Base-by-base conservation (phyloP, 768 basidiomycete genomes). In the Mycena indigotica region DNA sequence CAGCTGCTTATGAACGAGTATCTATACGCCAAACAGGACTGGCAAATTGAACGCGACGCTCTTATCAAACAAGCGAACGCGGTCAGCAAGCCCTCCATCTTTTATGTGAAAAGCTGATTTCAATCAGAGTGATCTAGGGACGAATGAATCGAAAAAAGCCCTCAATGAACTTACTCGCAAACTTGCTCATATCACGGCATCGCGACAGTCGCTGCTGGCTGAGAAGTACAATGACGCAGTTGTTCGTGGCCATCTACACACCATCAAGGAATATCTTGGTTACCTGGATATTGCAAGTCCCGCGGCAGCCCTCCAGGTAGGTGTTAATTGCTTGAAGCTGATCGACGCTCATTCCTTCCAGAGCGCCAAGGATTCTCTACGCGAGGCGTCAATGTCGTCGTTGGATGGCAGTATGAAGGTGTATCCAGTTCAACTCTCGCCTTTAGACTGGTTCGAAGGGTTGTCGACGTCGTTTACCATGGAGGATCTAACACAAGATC, bases 381-480 rank as follows among this genome's bases (percentile, higher is more conserved):
- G 68, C 24, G 68, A 70, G 50, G 54, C 68, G 10, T 58, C 68
- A n/a, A 60, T 61, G 53, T 66, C 67, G 32, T 69, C 68, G 6
- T 56, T 70, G 2, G 66, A 69, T 55, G 66, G 65, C 8, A 61
- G 60, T 44, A 61, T 69, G 57, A 61, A 64, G 25, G 55, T 69
- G 6, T 70, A 65, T 38, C 69, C 69, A 0, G 64, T 70, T 6
- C 69, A 69, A 35, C 58, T 70, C 62, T 52, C 57, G 15, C 69
- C 69, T 3, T 51, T 70, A 30, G 67, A 69, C 39, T 70, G 69
- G 69, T 70, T 66, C 57, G 61, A 67, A 45, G 57, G 65, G 8
- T 57, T 71, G 6, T 68, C 67, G 19, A 68, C 69, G 10, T 66
- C 64, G 2, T 70, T 70, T 55, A 64, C 64, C 2, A 53, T 67